A percentile compares a stretch with the other conserved stretches of the same genome.
phyloP scores from a whole-genome alignment of 352 stramenopile genomes.

The Phytopythium boreale region DNA sequence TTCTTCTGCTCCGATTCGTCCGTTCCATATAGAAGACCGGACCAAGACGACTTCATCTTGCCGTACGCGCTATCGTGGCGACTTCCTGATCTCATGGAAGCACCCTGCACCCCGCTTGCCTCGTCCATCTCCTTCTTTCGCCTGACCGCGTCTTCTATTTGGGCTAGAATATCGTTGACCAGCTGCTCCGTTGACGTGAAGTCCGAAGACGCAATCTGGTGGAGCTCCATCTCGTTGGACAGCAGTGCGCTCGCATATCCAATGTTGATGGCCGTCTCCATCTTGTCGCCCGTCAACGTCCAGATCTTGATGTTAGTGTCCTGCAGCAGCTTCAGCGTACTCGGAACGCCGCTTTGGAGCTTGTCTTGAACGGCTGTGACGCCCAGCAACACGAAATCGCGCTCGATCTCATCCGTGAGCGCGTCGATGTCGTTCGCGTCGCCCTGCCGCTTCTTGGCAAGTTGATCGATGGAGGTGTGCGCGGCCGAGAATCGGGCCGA shows the following conservation, averaged over 20 bases:
- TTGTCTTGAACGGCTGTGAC: constrained; percentile 94
- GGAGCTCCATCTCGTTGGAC: constrained; percentile 72
- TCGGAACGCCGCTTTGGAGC: constrained; percentile 88
- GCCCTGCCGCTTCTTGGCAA: constrained; percentile 68
- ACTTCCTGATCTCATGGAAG: background rate
- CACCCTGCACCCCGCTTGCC: background rate
- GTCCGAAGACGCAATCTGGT: constrained; percentile 57
- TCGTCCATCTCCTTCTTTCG: constrained; percentile 4
- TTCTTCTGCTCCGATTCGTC: constrained; percentile 1
- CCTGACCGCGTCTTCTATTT: background rate
- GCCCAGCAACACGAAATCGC: constrained; percentile 73
- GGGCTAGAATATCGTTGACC: background rate
- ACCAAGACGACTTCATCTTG: background rate
- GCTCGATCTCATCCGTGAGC: constrained; percentile 83
- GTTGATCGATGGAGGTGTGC: constrained; percentile 58
- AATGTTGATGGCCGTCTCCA: constrained; percentile 95
- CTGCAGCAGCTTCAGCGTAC: constrained; percentile 81
- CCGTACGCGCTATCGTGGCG: background rate
- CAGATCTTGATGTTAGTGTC: constrained; percentile 93
- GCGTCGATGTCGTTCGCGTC: constrained; percentile 65
- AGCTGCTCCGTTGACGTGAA: constrained; percentile 41
- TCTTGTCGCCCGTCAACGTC: constrained; percentile 94
- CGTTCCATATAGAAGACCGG: constrained; percentile 3
- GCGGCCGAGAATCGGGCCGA: constrained; percentile 51
- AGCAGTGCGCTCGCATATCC: constrained; percentile 89